A percentile compares a stretch with the other conserved stretches of the same genome.
Conservation (phyloP, 768 basidiomycete genomes). For the Mycena rebaudengoi region DNA sequence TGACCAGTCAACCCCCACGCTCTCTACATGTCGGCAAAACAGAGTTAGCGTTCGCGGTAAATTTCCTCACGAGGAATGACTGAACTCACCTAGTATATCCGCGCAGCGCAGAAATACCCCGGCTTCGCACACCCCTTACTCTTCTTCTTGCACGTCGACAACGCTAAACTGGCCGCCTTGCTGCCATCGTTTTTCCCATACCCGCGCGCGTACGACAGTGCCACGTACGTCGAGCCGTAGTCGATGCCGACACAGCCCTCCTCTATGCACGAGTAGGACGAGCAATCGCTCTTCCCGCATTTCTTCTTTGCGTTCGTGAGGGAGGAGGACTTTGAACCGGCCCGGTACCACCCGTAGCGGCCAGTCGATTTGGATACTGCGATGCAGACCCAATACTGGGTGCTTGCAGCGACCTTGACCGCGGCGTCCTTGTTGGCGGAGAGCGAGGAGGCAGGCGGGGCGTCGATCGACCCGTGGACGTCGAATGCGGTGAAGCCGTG, state of each 20-base stretch:
- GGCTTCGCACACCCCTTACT: conserved; percentile 8
- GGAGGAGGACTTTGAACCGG: conserved; percentile 17
- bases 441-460: not conserved
- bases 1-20: not conserved
- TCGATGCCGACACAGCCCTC: conserved; percentile 20
- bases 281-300: conserved; percentile 20
- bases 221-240: conserved; percentile 8
- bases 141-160: conserved; percentile 7
- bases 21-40: conserved; percentile 1
- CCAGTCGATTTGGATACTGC: conserved; percentile 13
- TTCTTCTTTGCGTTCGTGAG: conserved; percentile 12
- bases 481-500: conserved; percentile 11
- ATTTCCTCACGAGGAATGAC: conserved; percentile 10
- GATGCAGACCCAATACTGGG: conserved; percentile 22
- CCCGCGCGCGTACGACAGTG: conserved; percentile 16
- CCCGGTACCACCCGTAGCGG: conserved; percentile 19
- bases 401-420: not conserved
- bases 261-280: conserved; percentile 16
- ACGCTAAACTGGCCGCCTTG: conserved; percentile 13
- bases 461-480: conserved; percentile 4
- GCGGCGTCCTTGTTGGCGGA: not conserved
- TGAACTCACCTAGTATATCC: conserved; percentile 26
- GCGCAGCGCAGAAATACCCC: conserved; percentile 14
- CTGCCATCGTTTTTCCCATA: conserved; percentile 18
- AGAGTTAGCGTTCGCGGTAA: conserved; percentile 4